These are phyloP conservation scores for Leccinum ponderosum DNA, from an alignment of 1,284 basidiomycete genomes.

Conservation along the genomic window DNA sequence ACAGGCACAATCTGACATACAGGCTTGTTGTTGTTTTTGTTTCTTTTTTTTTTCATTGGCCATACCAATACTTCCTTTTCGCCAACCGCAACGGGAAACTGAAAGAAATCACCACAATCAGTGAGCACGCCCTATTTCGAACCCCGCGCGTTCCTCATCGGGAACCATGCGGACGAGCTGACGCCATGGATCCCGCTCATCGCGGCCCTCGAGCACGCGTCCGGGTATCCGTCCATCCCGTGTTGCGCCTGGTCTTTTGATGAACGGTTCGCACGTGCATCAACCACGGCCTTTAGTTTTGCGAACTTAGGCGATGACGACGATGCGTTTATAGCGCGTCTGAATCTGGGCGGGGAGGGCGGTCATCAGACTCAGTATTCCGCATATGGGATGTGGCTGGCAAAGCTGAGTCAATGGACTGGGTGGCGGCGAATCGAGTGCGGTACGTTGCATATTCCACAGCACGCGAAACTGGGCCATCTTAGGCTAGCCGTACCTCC, in stretches of 20 bases:
- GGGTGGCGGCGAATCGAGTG: slow-evolving; percentile 84
- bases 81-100: too few species aligned
- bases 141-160: slow-evolving; percentile 75
- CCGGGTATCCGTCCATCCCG: slow-evolving; percentile 89
- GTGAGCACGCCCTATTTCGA: slow-evolving; percentile 7
- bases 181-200: slow-evolving; percentile 88
- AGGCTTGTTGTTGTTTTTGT: too few species aligned
- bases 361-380: slow-evolving; percentile 68
- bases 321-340: slow-evolving; percentile 42
- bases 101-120: too few species aligned
- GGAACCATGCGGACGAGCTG: slow-evolving; percentile 96
- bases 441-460: slow-evolving; percentile 84
- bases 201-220: slow-evolving; percentile 56
- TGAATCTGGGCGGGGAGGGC: slow-evolving; percentile 62
- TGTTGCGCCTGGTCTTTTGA: slow-evolving; percentile 88
- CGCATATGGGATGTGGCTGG: slow-evolving; percentile 82
- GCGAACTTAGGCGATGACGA: slow-evolving; percentile 16
- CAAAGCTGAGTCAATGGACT: slow-evolving; percentile 62
- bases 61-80: too few species aligned
- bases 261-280: slow-evolving; percentile 54
- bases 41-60: too few species aligned
- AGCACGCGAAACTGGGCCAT: slow-evolving; percentile 93
- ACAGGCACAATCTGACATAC: too few species aligned
- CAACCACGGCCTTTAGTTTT: slow-evolving; percentile 6
- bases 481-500: slow-evolving; percentile 48